Base-by-base conservation (phyloP, 495 filamentous ascomycete genomes). In the Tuber indicum region DNA sequence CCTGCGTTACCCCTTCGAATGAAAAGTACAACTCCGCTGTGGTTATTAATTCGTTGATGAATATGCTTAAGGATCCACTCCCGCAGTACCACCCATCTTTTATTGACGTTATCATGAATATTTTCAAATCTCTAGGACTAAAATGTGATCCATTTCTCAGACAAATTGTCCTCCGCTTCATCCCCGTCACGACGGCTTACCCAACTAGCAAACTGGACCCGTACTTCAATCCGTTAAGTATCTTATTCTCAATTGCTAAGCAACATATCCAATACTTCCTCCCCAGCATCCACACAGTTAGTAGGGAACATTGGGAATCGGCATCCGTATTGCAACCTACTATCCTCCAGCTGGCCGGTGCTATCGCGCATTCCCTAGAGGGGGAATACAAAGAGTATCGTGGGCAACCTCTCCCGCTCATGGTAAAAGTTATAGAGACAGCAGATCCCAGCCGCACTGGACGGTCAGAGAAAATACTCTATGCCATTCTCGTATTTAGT, bases 21-120 rank as follows among this genome's bases (percentile, higher is more conserved):
- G 96, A 99, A 81, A 96, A 99, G 76, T 99, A 98, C 82, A 98
- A 97, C 82, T 96, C 96, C 4, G 98, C 96, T 0, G 94, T 99
- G 32, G 96, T 98, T 62, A 97, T 99, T 82, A 96, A 96, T 80
- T 95, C 95, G 1, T 86, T 99, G 70, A 90, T 98, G 82, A 91
- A 93, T 73, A 93, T 99, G 74, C 85, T 99, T 66, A 93, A 93
- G 78, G 96, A 99, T 81, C 90, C 96, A 3, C 85, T 98, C 70
- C 87, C 90, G 8, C 91, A 95, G 79, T 93, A 96, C 81, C 96
- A 99, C 82, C 95, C 94, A 3, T 91, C 91, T 14, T 95, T 98
- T n/a, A 94, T 99, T 76, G 96, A 98, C 84, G 95, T 96, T 1
- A 95, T 99, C 78, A 98, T 99, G 89, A 97, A 92, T 75, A 98